Evolutionary conservation across 345 rosid species (phyloP).

Genomic region (Bruguiera parviflora): DNA sequence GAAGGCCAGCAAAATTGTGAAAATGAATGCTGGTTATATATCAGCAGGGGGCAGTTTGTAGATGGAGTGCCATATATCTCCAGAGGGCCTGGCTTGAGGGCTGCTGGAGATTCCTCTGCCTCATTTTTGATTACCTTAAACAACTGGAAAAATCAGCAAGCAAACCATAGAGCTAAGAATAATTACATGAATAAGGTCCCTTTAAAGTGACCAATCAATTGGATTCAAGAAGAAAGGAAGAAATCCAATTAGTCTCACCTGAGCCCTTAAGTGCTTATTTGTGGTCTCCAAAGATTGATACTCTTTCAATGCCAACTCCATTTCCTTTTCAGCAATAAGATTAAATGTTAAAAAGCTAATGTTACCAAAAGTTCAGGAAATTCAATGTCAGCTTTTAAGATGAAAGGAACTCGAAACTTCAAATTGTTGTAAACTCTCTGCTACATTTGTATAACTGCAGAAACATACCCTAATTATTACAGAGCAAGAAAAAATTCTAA

Average conservation of each 20-base stretch:
- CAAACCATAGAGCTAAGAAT: slow-evolving; percentile 2
- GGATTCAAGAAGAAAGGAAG: background rate
- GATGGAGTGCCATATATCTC: slow-evolving; percentile 38
- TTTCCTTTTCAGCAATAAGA: slow-evolving; percentile 52
- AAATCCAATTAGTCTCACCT: slow-evolving; percentile 34
- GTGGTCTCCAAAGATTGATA: slow-evolving; percentile 52
- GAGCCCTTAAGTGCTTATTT: slow-evolving; percentile 60
- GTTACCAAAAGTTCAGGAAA: slow-evolving; percentile 2
- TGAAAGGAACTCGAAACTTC: background rate
- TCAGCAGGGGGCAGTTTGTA: slow-evolving; percentile 43
- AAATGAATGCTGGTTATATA: slow-evolving; percentile 56
- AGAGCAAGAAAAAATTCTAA: background rate
- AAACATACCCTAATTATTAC: background rate
- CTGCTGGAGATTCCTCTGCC: slow-evolving; percentile 31
- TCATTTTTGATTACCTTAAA: slow-evolving; percentile 44
- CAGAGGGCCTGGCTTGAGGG: slow-evolving; percentile 26
- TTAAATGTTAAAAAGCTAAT: slow-evolving; percentile 13
- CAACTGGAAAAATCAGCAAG: slow-evolving; percentile 35
- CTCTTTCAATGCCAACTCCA: slow-evolving; percentile 61
- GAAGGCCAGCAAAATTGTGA: slow-evolving; percentile 72
- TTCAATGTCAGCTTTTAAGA: background rate
- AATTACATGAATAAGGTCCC: background rate
- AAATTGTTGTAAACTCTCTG: background rate
- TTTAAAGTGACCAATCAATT: background rate
- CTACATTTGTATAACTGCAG: background rate